Evolutionary conservation across 2,329 filamentous ascomycete genomes (phyloP).

Genomic region (Cladobotryum protrusum): DNA sequence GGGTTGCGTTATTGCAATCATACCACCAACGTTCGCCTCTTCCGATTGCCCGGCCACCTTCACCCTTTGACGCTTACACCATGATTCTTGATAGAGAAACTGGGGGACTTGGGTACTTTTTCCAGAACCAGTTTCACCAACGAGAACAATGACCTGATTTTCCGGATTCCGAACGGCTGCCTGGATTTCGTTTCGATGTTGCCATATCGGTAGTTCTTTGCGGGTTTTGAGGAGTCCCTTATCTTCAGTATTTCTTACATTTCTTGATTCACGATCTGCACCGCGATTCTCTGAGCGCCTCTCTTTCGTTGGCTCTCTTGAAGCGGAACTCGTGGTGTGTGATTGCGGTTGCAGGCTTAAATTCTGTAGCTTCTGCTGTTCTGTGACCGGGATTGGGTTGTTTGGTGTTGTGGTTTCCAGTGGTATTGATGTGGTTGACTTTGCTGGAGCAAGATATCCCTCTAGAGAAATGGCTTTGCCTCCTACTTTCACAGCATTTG

Average conservation of each 20-base stretch:
- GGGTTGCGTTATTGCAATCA: constrained; percentile 91
- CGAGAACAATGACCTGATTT: constrained; percentile 72
- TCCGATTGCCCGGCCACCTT: constrained; percentile 34
- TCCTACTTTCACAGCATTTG: constrained; percentile 39
- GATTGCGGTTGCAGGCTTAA: background rate
- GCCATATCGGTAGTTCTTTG: constrained; percentile 74
- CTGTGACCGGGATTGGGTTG: constrained; percentile 4
- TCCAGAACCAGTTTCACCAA: constrained; percentile 92
- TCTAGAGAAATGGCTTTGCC: constrained; percentile 44
- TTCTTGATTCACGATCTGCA: constrained; percentile 5
- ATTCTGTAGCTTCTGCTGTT: background rate
- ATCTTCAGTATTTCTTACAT: constrained; percentile 22
- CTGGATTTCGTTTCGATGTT: constrained; percentile 64
- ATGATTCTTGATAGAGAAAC: constrained; percentile 71
- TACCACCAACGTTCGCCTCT: constrained; percentile 59
- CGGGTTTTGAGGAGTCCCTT: constrained; percentile 41
- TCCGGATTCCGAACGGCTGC: constrained; percentile 45
- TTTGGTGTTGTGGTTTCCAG: constrained; percentile 13
- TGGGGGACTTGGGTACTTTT: constrained; percentile 97
- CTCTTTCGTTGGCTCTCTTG: background rate
- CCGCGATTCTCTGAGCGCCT: background rate
- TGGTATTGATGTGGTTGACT: constrained; percentile 22
- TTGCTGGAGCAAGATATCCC: constrained; percentile 39
- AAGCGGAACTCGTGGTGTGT: background rate
- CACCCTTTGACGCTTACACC: constrained; percentile 62